Evolutionary conservation across 2,329 filamentous ascomycete species (phyloP).

Genomic region (Curvularia lunata): DNA sequence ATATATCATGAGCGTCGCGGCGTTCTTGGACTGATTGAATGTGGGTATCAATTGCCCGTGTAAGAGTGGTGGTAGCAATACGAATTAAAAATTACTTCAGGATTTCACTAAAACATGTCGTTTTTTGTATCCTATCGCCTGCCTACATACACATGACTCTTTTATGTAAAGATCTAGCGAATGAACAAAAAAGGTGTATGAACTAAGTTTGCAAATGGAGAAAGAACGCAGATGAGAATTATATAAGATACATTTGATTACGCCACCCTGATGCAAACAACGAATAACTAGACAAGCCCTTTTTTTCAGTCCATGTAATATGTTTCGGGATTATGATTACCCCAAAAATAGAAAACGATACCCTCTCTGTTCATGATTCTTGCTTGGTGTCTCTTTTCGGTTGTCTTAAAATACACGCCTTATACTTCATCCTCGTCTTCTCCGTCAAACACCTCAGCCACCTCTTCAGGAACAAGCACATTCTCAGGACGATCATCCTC

Average conservation of each 20-base stretch:
- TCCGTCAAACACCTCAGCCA: slow-evolving; percentile 4
- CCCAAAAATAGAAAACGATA: neutral
- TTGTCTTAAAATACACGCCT: neutral
- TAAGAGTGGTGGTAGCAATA: neutral
- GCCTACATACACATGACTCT: neutral
- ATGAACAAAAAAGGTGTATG: neutral
- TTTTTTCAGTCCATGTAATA: neutral
- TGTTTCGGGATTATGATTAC: neutral
- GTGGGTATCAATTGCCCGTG: neutral
- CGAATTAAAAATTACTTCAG: neutral
- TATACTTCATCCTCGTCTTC: slow-evolving; percentile 13
- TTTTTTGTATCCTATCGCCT: neutral
- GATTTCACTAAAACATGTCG: neutral
- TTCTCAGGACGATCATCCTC: slow-evolving; percentile 43
- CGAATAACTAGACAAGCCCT: neutral
- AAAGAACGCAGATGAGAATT: neutral
- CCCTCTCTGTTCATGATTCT: neutral
- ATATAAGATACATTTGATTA: neutral
- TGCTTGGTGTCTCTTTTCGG: neutral
- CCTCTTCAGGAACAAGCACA: slow-evolving; percentile 30
- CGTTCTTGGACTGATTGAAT: too few species aligned
- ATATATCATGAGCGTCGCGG: neutral
- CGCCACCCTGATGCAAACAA: slow-evolving; percentile 4
- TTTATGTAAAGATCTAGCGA: neutral
- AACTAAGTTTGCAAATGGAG: neutral